Base-by-base conservation (phyloP, 495 filamentous ascomycete species). In the Penicillium paradoxum region DNA sequence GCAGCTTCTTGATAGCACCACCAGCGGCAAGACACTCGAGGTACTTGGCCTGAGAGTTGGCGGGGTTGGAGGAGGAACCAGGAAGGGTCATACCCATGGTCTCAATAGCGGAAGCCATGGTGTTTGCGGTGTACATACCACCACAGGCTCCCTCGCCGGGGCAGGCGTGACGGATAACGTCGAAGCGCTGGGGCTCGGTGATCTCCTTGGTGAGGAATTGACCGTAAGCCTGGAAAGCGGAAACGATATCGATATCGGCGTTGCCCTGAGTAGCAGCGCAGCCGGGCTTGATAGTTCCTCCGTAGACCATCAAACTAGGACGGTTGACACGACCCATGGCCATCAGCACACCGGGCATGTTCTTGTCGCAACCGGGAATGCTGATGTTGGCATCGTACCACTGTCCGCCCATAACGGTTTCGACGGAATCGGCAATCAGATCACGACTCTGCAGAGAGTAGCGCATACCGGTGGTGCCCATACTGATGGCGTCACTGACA, bases 71-170 rank as follows among this genome's bases (percentile, higher is more conserved):
- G 14, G 90, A 96, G 24, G 90, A 96, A 5, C 95, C 93, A 11
- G 93, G 89, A 25, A 98, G 80, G 4, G 90, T 89, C 87, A 98
- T 91, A 49, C 93, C 93, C 81, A 98, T 90, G 32, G 85, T 82
- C 73, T 98, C 93, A 57, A 97, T 95, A n/a, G 91, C 91, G 5
- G 86, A 86, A 40, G 93, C 93, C 91, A 98, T 95, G 44, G 93
- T 98, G 79, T 98, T 98, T 49, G 93, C 93, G 15, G 93, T 98
- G 76, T 98, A 98, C 93, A 98, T 98, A 54, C 93, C 93, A 64
- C 93, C 93, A 65, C 93, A 98, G 17, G 95, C 93, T 54, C 93
- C 93, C 54, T 85, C 79, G 40, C 93, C 93, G 36, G 92, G 92
- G 70, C 92, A 97, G 30, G 93, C 93, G 70, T 97, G 78, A 49